Base-by-base conservation (phyloP, 2,329 filamentous ascomycete species). In the Penicillium oxalicum region DNA sequence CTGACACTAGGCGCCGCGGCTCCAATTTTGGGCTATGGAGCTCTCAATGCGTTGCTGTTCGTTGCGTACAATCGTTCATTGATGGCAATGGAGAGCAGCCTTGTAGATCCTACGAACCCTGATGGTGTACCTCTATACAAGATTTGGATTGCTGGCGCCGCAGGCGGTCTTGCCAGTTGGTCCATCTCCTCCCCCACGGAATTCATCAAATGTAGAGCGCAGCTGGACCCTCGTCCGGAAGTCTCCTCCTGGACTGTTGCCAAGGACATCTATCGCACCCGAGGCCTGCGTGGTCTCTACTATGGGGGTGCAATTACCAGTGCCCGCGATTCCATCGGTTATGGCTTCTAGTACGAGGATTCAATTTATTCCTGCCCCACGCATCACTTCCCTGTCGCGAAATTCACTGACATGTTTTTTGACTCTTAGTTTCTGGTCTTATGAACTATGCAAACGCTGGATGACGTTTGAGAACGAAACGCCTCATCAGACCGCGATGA, bases 41-140 rank as follows among this genome's bases (percentile, higher is more conserved):
- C 88, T 18, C 79, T 97, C 52, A 96, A 96, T 65, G 90, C 89
- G 35, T 74, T 96, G 12, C 82, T 96, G 18, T 96, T 95, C 70
- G 82, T 91, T 58, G 84, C 87, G 1, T 97, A 96, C 73, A 95
- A 95, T 66, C 86, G 88, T 49, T 84, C 84, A n/a, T 80, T 91
- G 60, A 74, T 75, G 24, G 68, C 82, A 12, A 72, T 96, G 26
- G 67, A 69, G 47, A 68, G 55, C 25, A 65, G 68, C 5, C 60
- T 74, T 9, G 61, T 63, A 12, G 70, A 74, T 28, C 71, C 75
- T 5, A 73, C 70, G 24, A 69, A 71, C 40, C 70, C 70, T 8
- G 61, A 59, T 28, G 67, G 65, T n/a, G 63, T 68, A 34, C 79
- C 76, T 49, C 75, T 89, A 4, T 77, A 76, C 65, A 83, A 84